Evolutionary conservation across 345 rosid genomes (phyloP).

Genomic region (Trapa incisa): DNA sequence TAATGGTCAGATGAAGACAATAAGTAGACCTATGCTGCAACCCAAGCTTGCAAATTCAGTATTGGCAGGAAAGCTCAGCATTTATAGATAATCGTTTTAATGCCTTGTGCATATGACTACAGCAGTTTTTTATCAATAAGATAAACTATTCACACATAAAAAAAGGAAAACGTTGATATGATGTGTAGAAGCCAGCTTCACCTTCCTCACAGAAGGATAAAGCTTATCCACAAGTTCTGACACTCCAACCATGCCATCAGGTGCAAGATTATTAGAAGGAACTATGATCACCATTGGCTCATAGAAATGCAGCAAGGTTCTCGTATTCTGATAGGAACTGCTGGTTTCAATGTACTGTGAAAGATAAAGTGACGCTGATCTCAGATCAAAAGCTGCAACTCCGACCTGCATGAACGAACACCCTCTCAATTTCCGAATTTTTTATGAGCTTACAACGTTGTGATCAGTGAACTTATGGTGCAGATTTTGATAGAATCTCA

Average conservation of each 20-base stretch:
- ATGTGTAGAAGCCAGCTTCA: conserved; percentile 10
- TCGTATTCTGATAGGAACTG: conserved; percentile 84
- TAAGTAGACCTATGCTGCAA: too few species aligned
- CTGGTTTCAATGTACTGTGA: conserved; percentile 96
- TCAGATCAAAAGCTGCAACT: conserved; percentile 84
- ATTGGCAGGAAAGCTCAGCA: too few species aligned
- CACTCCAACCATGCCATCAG: conserved; percentile 89
- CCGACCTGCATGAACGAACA: conserved; percentile 49
- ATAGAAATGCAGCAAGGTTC: conserved; percentile 69
- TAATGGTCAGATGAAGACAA: too few species aligned
- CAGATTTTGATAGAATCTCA: neutral
- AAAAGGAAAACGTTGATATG: neutral
- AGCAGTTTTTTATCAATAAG: too few species aligned
- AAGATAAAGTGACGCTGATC: conserved; percentile 81
- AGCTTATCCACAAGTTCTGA: conserved; percentile 65
- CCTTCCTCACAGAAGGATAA: conserved; percentile 69
- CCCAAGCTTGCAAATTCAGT: too few species aligned
- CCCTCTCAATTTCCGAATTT: neutral
- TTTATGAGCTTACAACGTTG: neutral
- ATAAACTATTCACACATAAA: too few species aligned
- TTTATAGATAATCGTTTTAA: too few species aligned
- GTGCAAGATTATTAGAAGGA: conserved; percentile 69
- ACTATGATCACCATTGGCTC: conserved; percentile 73
- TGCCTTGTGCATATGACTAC: too few species aligned
- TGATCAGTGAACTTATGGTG: neutral